A percentile compares a stretch with the other conserved stretches of the same genome.
Evolutionary conservation across 768 basidiomycete genomes (phyloP).

Genomic region (Agaricus blazei): DNA sequence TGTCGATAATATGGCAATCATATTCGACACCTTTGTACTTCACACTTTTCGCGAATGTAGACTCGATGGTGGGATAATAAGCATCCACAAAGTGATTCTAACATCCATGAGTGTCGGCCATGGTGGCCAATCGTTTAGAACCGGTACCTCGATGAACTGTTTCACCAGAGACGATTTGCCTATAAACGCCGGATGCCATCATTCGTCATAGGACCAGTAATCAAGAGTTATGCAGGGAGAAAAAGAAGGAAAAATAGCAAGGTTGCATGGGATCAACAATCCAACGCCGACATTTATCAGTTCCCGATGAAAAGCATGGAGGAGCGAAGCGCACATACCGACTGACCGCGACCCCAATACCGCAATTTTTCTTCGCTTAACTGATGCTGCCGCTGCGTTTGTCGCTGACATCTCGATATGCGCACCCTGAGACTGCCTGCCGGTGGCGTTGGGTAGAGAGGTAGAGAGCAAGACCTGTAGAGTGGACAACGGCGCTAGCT

Average conservation of each 20-base stretch:
- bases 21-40: constrained; percentile 87
- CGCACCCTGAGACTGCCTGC: neutral
- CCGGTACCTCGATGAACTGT: constrained; percentile 77
- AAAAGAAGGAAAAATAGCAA: neutral
- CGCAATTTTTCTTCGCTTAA: constrained; percentile 86
- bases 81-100: constrained; percentile 81
- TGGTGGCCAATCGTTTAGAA: neutral
- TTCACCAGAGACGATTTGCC: constrained; percentile 96
- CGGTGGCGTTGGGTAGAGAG: neutral
- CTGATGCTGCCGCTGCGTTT: constrained; percentile 13
- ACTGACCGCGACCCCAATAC: constrained; percentile 88
- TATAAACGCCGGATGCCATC: constrained; percentile 24
- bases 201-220: neutral
- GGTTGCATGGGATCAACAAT: neutral
- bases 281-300: neutral
- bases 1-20: constrained; percentile 96
- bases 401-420: neutral
- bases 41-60: constrained; percentile 80
- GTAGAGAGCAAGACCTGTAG: neutral
- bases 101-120: neutral
- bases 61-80: constrained; percentile 96
- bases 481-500: neutral
- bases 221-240: neutral
- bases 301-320: neutral
- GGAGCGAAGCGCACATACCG: constrained; percentile 44